Base-by-base conservation (phyloP, 805 yeast species). In the Spathaspora arborariae region DNA sequence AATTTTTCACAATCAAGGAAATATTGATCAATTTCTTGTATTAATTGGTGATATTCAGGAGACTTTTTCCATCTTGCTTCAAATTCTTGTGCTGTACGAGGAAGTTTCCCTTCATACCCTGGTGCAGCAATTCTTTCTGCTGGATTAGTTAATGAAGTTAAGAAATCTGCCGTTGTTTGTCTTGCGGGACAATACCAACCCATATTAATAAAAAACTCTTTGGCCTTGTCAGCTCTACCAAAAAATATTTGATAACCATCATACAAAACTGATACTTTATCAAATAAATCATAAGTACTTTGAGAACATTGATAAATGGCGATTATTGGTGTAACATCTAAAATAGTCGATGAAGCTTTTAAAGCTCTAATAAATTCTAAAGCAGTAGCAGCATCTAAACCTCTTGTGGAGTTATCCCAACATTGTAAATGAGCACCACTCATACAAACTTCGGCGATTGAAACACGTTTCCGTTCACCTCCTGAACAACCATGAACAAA, bases 381-480 rank as follows among this genome's bases (percentile, higher is more conserved):
- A 2, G 96, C 95, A 37, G 94, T 86, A 9, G 94, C 85, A 3
- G 94, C 77, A 66, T 87, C 96, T 49, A 88, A 73, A 56, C 96
- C 96, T 70, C 94, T 79, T 5, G 96, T 88, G 5, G 92, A 85
- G 58, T 88, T 88, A 70, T 87, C 81, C 81, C 80, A 76, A 53
- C 78, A 67, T 56, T 76, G 79, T 18, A 75, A 58, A 20, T 75
- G 67, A 24, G 88, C 84, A 22, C 83, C 80, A 42, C 82, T 74
- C 41, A 85, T 76, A 40, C 84, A 68, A 1, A 86, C 86, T 65
- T 87, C 96, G 9, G 90, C 88, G 56, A 87, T 82, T 9, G 92
- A 84, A 2, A 87, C 92, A 70, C 95, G 79, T 65, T 86, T 85
- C 54, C 95, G 72, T 67, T 87, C 94, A 73, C 95, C 94, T 58